Percentiles rank a stretch among this genome's conserved stretches.
phyloP scores from a whole-genome alignment of 371 early-diverging fungal species.

The Mortierella sp. region DNA sequence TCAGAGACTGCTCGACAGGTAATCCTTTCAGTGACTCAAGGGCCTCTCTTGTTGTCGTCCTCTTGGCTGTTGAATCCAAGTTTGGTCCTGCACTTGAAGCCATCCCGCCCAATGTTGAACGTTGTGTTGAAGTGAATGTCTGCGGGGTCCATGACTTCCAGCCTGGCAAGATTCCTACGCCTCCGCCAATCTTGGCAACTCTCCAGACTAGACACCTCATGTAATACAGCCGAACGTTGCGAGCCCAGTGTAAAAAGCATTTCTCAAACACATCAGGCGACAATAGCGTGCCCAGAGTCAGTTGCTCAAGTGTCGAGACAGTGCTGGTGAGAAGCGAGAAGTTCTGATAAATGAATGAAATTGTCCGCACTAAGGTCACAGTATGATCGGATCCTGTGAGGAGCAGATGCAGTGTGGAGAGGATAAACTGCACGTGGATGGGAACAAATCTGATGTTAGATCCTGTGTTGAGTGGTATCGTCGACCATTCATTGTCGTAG shows the following conservation, averaged over 20 bases:
- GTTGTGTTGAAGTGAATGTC: background rate
- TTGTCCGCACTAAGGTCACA: constrained; percentile 62
- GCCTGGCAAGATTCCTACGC: constrained; percentile 52
- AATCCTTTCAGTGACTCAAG: constrained; percentile 10
- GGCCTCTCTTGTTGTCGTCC: constrained; percentile 22
- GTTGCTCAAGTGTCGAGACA: constrained; percentile 54
- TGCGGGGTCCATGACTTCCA: constrained; percentile 39
- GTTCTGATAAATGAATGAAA: constrained; percentile 67
- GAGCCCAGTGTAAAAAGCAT: constrained; percentile 68
- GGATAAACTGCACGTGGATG: constrained; percentile 63
- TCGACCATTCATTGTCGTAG: constrained; percentile 43
- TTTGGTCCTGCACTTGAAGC: constrained; percentile 7
- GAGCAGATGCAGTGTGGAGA: constrained; percentile 61
- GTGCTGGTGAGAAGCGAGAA: constrained; percentile 64
- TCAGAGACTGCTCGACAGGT: constrained; percentile 30
- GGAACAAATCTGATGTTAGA: constrained; percentile 31
- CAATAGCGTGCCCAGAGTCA: constrained; percentile 61
- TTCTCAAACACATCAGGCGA: constrained; percentile 63
- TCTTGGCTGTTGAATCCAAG: constrained; percentile 10
- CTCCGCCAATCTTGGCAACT: constrained; percentile 58
- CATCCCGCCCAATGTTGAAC: constrained; percentile 26
- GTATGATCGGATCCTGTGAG: constrained; percentile 65
- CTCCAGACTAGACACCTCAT: constrained; percentile 67
- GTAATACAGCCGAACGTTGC: constrained; percentile 66
- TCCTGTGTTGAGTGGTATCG: constrained; percentile 23